Evolutionary conservation across 2,329 filamentous ascomycete genomes (phyloP), one percentile per base, ranked within the genome.

Genomic region (Tolypocladium capitatum): DNA sequence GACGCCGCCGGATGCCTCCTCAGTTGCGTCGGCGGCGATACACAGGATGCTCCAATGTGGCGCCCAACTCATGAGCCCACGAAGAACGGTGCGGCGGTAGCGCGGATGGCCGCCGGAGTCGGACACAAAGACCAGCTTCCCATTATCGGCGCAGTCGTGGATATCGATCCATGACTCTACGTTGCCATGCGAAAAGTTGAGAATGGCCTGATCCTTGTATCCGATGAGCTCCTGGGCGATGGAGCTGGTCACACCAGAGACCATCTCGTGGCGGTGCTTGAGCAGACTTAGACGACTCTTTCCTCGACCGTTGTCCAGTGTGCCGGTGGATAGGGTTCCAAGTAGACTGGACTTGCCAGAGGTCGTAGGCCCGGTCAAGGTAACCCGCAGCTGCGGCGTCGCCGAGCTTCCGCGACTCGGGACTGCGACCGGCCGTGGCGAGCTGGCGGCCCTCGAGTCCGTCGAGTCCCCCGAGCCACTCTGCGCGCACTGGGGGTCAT

Each of bases 141-240:
- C 86, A 49, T 74, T 68, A 51, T 83, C 79, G 1, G 87, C 80
- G 44, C 81, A 78, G 34, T 86, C 83, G 62, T 98, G 92, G 46
- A 97, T 92, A 61, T 96, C 91, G 46, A 86, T 82, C 92, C 92
- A 98, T 0, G 89, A 90, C 49, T 88, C 86, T 43, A 96, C 83
- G 60, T 95, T 88, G 14, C 82, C 83, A 50, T 84, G 83, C 3
- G 86, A 83, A 62, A 94, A 97, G 61, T 95, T 97, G 58, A 94
- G 72, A 35, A 92, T 73, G 10, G 60, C 60, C 27, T 60, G 60
- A 4, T 71, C 68, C 38, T 76, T 74, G 62, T 97, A 98, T 8
- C 92, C 92, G 52, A 98, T 78, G 10, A 98, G 73, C 63, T 97
- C 92, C 59, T 96, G 91, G 0, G 92, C 87, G 41, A 98, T 84